Percentiles rank a stretch among this genome's conserved stretches.
phyloP scores from a whole-genome alignment of 2,329 filamentous ascomycete species.

The Grosmannia clavigera region DNA sequence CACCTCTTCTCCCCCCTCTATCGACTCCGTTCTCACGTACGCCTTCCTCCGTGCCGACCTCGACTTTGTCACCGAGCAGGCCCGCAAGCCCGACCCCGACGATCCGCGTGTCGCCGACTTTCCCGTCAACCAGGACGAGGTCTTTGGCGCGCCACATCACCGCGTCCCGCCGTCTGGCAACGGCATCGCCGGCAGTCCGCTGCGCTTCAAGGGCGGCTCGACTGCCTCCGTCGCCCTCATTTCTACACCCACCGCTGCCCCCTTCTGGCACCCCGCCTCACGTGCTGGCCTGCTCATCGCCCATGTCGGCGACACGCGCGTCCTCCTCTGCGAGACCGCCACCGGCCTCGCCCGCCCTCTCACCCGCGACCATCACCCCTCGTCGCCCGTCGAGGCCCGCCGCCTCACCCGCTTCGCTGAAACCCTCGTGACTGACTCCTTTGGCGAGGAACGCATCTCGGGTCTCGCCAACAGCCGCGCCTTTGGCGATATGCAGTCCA shows the following conservation, averaged over 20 bases:
- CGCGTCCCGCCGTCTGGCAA: conserved; percentile 37
- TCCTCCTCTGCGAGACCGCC: conserved; percentile 76
- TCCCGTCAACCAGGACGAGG: conserved; percentile 74
- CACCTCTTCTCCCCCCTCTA: conserved; percentile 30
- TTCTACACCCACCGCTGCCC: conserved; percentile 79
- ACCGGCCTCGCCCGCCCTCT: conserved; percentile 70
- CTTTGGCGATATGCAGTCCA: conserved; percentile 85
- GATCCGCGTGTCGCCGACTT: conserved; percentile 60
- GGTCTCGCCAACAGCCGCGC: conserved; percentile 88
- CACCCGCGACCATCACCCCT: conserved; percentile 87
- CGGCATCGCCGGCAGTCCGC: conserved; percentile 54
- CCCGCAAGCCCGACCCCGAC: conserved; percentile 62
- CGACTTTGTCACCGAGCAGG: conserved; percentile 86
- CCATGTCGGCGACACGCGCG: conserved; percentile 87
- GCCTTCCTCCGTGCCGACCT: conserved; percentile 89
- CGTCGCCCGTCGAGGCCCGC: conserved; percentile 69
- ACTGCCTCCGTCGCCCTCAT: conserved; percentile 85
- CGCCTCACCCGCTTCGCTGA: conserved; percentile 67
- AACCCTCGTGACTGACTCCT: conserved; percentile 84
- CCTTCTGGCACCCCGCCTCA: conserved; percentile 88
- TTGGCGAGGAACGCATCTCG: conserved; percentile 90
- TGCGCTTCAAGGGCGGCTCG: conserved; percentile 83
- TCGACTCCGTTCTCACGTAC: conserved; percentile 75
- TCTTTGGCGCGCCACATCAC: conserved; percentile 50
- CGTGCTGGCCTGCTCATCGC: conserved; percentile 75